A percentile compares a stretch with the other conserved stretches of the same genome.
Conservation (phyloP, 2,329 filamentous ascomycete species). For the Zymoseptoria crescenta region DNA sequence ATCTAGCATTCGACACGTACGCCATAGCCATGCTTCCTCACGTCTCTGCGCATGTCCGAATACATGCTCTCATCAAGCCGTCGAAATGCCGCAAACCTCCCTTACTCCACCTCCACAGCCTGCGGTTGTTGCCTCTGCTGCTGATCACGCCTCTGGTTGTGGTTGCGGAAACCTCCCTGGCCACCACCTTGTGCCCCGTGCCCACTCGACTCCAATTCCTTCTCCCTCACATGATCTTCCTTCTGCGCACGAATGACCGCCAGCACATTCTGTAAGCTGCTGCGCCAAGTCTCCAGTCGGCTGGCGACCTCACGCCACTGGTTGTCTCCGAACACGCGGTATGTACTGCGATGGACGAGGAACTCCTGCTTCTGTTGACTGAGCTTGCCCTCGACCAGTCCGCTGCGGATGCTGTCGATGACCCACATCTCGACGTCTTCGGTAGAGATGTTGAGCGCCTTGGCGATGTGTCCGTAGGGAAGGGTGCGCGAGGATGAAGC, state of each 20-base stretch:
- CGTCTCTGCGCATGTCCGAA: not conserved
- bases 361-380: constrained; percentile 89
- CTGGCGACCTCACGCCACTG: constrained; percentile 95
- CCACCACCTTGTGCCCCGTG: not conserved
- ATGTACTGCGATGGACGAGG: constrained; percentile 90
- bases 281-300: constrained; percentile 83
- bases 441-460: constrained; percentile 70
- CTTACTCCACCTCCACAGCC: constrained; percentile 24
- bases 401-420: constrained; percentile 93
- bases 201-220: constrained; percentile 59
- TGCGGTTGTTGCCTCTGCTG: constrained; percentile 9
- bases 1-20: not conserved
- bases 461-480: constrained; percentile 76
- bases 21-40: not conserved
- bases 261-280: constrained; percentile 70
- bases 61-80: not conserved
- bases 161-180: constrained; percentile 2
- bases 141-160: constrained; percentile 3
- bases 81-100: not conserved
- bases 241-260: constrained; percentile 72
- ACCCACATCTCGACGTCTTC: constrained; percentile 97
- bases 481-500: constrained; percentile 72
- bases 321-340: constrained; percentile 94
- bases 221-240: constrained; percentile 66
- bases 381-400: constrained; percentile 91